Percentiles rank a stretch among this genome's conserved stretches.
Conservation (phyloP, 2,329 filamentous ascomycete species). For the Berkeleyomyces rouxiae region DNA sequence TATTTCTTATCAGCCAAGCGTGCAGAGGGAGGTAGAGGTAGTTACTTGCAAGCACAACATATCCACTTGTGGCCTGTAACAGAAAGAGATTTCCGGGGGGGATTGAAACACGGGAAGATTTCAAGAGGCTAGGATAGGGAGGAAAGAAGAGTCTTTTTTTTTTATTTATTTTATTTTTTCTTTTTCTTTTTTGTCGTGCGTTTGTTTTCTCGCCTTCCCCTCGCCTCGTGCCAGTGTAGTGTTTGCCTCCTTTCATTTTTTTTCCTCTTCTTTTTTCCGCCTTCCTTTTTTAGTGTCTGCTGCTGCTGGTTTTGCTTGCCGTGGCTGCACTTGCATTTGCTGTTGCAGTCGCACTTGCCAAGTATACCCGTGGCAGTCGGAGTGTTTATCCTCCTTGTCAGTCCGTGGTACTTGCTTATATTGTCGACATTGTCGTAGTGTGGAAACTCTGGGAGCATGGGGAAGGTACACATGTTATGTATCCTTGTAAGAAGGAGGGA, state of each 20-base stretch:
- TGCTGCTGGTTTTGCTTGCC: no score
- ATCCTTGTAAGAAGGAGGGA: no score
- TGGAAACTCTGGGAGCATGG: not conserved
- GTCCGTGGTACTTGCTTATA: not conserved
- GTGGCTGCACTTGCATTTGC: no score
- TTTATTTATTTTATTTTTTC: not conserved
- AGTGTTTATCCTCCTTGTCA: conserved; percentile 1
- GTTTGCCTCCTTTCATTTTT: not conserved
- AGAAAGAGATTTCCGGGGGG: not conserved
- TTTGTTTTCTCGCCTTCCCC: not conserved
- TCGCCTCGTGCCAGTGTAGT: not conserved
- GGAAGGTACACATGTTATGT: not conserved
- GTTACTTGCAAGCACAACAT: not conserved
- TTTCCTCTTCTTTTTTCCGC: no score
- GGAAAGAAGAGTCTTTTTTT: not conserved
- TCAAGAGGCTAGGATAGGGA: no score
- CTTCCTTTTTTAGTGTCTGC: no score
- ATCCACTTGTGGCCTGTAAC: not conserved
- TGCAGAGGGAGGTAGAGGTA: not conserved
- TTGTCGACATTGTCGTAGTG: not conserved
- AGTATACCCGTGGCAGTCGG: not conserved
- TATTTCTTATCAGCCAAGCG: not conserved
- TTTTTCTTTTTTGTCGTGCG: not conserved
- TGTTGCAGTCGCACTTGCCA: not conserved
- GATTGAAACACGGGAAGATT: no score